A percentile compares a stretch with the other conserved stretches of the same genome.
Evolutionary conservation across 257 asterid genomes (phyloP).

Genomic region (Solanum paucissectum): DNA sequence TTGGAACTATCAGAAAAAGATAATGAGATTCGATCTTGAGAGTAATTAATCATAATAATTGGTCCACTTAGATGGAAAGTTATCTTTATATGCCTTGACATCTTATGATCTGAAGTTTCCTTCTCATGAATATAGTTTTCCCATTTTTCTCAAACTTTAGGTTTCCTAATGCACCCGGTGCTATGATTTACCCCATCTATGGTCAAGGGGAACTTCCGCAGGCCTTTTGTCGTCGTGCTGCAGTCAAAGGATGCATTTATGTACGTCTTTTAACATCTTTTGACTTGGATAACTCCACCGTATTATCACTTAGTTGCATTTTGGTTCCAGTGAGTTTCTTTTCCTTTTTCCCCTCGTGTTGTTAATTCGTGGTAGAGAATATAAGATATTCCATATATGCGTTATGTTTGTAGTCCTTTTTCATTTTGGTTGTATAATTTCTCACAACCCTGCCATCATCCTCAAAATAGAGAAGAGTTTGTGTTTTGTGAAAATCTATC

Average conservation of each 20-base stretch:
- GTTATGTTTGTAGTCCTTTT: neutral
- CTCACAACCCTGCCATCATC: neutral
- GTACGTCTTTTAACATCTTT: constrained; percentile 29
- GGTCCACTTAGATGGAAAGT: neutral
- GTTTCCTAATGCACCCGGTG: constrained; percentile 85
- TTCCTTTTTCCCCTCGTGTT: neutral
- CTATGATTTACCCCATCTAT: constrained; percentile 78
- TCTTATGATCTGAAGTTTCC: neutral
- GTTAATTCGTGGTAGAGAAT: neutral
- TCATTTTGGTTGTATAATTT: neutral
- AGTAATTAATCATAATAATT: neutral
- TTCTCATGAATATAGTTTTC: neutral
- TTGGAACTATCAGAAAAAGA: neutral
- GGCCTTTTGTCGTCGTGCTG: constrained; percentile 98
- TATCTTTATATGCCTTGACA: neutral
- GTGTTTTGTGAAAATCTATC: neutral
- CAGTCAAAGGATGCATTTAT: constrained; percentile 86
- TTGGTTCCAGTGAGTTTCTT: neutral
- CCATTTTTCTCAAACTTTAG: constrained; percentile 15
- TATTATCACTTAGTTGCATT: neutral
- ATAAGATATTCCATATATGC: neutral
- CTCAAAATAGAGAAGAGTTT: neutral
- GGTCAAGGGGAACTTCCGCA: constrained; percentile 96
- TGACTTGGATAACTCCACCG: neutral
- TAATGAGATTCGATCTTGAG: neutral